Conservation (phyloP, 2,329 filamentous ascomycete genomes). For the Aureobasidium sp. region DNA sequence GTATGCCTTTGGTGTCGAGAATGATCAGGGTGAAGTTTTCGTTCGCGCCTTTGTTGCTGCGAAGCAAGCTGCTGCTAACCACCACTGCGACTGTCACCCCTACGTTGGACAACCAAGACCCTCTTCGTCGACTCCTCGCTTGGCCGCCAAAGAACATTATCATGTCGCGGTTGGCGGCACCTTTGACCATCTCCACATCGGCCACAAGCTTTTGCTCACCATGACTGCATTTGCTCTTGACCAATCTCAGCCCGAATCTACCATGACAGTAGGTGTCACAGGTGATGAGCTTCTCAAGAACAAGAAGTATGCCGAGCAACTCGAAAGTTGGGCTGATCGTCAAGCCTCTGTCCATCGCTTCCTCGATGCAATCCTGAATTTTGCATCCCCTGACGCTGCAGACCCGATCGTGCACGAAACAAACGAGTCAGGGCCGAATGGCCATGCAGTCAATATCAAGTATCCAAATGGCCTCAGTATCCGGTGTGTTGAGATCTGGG, state of each 20-base stretch:
- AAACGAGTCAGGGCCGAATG: conserved; percentile 41
- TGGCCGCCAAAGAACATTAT: conserved; percentile 40
- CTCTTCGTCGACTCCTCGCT: conserved; percentile 3
- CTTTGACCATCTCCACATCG: conserved; percentile 91
- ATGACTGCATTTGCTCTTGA: conserved; percentile 69
- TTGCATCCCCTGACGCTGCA: conserved; percentile 41
- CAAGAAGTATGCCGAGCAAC: conserved; percentile 76
- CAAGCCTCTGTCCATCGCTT: conserved; percentile 65
- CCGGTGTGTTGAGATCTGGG: conserved; percentile 76
- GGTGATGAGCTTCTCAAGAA: conserved; percentile 78
- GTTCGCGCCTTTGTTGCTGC: conserved; percentile 40
- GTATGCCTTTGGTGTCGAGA: conserved; percentile 58
- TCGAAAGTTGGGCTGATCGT: conserved; percentile 74
- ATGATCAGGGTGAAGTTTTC: conserved; percentile 56
- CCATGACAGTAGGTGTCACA: conserved; percentile 75
- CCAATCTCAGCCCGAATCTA: conserved; percentile 30
- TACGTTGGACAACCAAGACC: background rate
- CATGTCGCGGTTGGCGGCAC: conserved; percentile 82
- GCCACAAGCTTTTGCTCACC: conserved; percentile 94
- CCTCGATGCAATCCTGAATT: conserved; percentile 54
- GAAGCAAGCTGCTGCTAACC: conserved; percentile 16
- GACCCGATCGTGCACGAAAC: conserved; percentile 28
- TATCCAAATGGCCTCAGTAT: conserved; percentile 60
- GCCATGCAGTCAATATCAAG: conserved; percentile 48
- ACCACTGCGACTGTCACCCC: conserved; percentile 4